A percentile compares a stretch with the other conserved stretches of the same genome.
Conservation (phyloP, 805 yeast genomes). For the Sungouiozyma intestinalis region DNA sequence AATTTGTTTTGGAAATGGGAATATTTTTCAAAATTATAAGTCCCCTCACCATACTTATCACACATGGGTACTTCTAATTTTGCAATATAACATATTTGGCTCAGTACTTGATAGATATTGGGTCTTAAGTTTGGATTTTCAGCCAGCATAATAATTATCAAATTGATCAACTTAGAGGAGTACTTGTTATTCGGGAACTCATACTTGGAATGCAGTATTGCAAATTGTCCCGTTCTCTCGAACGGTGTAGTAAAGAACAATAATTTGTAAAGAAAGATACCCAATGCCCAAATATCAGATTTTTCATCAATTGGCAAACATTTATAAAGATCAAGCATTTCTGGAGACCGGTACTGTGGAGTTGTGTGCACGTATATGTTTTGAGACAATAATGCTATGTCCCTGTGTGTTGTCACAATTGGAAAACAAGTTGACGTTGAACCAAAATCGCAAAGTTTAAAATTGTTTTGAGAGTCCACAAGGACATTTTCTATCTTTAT, state of each 20-base stretch:
- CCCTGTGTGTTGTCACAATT: conserved; percentile 66
- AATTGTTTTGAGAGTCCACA: conserved; percentile 56
- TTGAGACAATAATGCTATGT: conserved; percentile 65
- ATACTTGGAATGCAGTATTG: conserved; percentile 76
- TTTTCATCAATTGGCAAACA: conserved; percentile 84
- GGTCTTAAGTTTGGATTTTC: conserved; percentile 82
- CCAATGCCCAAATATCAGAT: conserved; percentile 95
- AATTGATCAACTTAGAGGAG: conserved; percentile 61
- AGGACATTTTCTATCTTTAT: conserved; percentile 91
- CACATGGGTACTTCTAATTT: conserved; percentile 43
- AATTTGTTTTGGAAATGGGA: conserved; percentile 38
- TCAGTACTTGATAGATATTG: conserved; percentile 69
- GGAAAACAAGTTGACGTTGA: conserved; percentile 51
- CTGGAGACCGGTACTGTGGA: conserved; percentile 92
- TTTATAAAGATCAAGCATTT: conserved; percentile 83
- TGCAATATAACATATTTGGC: conserved; percentile 52
- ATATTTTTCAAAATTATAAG: conserved; percentile 46
- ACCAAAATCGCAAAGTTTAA: conserved; percentile 90
- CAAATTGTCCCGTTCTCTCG: conserved; percentile 73
- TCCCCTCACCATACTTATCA: conserved; percentile 37
- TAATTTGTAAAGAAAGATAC: conserved; percentile 80
- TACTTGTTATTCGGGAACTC: conserved; percentile 69
- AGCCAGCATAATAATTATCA: conserved; percentile 71
- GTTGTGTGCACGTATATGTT: conserved; percentile 89
- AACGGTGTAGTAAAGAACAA: conserved; percentile 94